phyloP scores from a whole-genome alignment of 106 monocot species.

The Acorus gramineus region DNA sequence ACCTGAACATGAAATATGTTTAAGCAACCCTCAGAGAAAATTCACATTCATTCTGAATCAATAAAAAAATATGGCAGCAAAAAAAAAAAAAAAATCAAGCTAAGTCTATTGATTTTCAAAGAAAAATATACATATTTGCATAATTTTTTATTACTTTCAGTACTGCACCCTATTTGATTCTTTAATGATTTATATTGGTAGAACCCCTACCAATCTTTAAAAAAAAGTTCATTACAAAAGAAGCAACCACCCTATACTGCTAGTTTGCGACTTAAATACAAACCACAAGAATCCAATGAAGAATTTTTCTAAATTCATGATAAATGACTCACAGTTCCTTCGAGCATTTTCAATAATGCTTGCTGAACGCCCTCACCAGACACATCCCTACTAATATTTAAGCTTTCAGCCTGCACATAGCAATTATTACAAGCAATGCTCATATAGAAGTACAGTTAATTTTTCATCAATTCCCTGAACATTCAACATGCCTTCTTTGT shows the following conservation, averaged over 20 bases:
- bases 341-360: slow-evolving; percentile 92
- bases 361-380: slow-evolving; percentile 99
- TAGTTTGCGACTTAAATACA: no score
- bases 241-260: no score
- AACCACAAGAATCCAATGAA: no score
- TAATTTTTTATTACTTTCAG: no score
- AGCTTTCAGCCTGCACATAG: slow-evolving; percentile 73
- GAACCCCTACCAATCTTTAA: no score
- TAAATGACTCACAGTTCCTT: slow-evolving; percentile 81
- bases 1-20: slow-evolving; percentile 31
- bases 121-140: no score
- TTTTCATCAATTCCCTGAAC: background rate
- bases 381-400: slow-evolving; percentile 94
- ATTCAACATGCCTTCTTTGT: slow-evolving; percentile 71
- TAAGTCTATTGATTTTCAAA: no score
- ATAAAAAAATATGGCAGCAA: no score
- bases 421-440: background rate
- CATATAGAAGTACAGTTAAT: slow-evolving; percentile 5
- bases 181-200: no score
- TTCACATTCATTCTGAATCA: background rate
- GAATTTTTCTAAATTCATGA: background rate
- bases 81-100: no score
- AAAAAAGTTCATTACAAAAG: no score
- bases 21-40: slow-evolving; percentile 1
- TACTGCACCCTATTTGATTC: no score